Percentiles rank a stretch among this genome's conserved stretches.
Conservation (phyloP, 2,329 filamentous ascomycete genomes). For the Ilyonectria sp. region DNA sequence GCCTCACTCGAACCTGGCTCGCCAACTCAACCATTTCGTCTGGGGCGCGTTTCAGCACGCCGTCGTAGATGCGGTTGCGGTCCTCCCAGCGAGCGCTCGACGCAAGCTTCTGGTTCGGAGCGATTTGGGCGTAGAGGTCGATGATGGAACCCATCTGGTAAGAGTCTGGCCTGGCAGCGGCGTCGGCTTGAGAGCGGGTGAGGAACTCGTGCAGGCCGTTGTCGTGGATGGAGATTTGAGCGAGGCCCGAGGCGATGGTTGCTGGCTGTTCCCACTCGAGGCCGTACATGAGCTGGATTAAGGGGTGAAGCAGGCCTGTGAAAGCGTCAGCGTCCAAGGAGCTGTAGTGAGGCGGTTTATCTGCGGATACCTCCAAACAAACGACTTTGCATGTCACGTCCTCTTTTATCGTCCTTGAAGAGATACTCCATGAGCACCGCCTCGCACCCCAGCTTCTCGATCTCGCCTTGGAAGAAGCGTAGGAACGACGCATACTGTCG, state of each 20-base stretch:
- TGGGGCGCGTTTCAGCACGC: constrained; percentile 74
- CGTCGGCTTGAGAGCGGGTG: constrained; percentile 64
- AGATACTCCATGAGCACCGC: constrained; percentile 76
- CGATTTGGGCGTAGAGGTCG: constrained; percentile 73
- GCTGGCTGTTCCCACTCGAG: constrained; percentile 87
- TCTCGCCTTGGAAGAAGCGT: constrained; percentile 81
- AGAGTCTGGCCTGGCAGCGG: constrained; percentile 33
- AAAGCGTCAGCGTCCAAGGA: constrained; percentile 4
- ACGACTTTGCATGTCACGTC: constrained; percentile 78
- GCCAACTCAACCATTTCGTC: constrained; percentile 76
- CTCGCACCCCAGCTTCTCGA: constrained; percentile 74
- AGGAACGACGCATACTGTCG: constrained; percentile 81
- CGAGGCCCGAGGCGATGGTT: constrained; percentile 84
- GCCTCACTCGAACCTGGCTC: constrained; percentile 69
- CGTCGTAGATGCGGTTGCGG: constrained; percentile 77
- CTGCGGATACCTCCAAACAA: constrained; percentile 69
- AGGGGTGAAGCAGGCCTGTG: constrained; percentile 68
- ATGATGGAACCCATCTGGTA: constrained; percentile 52
- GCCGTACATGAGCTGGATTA: constrained; percentile 90
- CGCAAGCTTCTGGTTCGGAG: constrained; percentile 68
- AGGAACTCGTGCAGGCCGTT: constrained; percentile 71
- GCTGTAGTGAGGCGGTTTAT: constrained; percentile 42
- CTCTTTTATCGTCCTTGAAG: constrained; percentile 75
- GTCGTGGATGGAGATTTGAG: constrained; percentile 81
- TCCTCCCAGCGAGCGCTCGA: constrained; percentile 65